Base-by-base conservation (phyloP, 495 filamentous ascomycete species). In the Penicillium arizonense region DNA sequence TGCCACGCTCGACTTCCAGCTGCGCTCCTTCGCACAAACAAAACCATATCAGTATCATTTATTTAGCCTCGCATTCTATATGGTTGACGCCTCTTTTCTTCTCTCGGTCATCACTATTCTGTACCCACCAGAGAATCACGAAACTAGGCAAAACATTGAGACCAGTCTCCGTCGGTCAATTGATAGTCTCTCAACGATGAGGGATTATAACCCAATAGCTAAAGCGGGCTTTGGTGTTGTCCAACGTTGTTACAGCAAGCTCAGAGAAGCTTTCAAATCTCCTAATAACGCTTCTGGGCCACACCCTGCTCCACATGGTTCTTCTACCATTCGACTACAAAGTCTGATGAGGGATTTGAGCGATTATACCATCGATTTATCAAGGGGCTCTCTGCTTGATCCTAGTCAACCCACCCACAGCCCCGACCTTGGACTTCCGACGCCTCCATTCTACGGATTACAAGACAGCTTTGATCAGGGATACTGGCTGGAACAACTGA, bases 11-110 rank as follows among this genome's bases (percentile, higher is more conserved):
- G 36, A 55, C 6, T 55, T 33, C 26, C 34, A 55, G 42, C 24
- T 51, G 5, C 52, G 52, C 8, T 39, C 38, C 3, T 50, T 55
- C 14, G 14, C 47, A 24, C 21, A 40, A 41, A 46, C 35, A 7
- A 51, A 50, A 32, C 13, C 18, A 32, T 32, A 55, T 50, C 52
- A 55, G 20, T 50, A 55, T 18, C 37, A 18, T 14, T 46, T 49
- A 47, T 55, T 55, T 34, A 18, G 38, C n/a, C 37, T 52, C 21
- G 37, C 49, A 3, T 52, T 52, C 23, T 41, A 44, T 32, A 44
- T 26, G 10, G 30, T 52, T 28, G 37, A 52, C 20, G 49, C 49
- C 3, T 24, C 23, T 24, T 24, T 16, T 34, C 49, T 52, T 18
- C 16, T 52, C 5, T 52, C 41, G 18, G 34, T 41, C 16, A 52